These are phyloP conservation scores for Atkinsonella texensis DNA, from an alignment of 2,329 filamentous ascomycete species.

Conservation along the genomic window DNA sequence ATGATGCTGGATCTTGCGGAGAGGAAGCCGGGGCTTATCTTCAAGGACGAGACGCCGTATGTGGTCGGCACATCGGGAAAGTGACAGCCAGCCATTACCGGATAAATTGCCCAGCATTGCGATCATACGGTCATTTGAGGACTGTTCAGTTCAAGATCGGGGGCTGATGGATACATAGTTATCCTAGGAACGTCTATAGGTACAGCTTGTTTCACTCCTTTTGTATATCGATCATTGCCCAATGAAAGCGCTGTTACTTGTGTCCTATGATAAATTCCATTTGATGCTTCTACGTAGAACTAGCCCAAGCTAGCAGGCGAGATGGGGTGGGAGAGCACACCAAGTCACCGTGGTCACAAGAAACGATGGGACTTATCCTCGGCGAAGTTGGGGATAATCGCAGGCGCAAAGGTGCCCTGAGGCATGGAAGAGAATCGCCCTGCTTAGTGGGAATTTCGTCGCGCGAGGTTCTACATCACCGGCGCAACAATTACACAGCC, in stretches of 20 bases:
- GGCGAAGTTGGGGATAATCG: neutral
- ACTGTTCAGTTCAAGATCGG: no score
- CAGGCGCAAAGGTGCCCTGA: neutral
- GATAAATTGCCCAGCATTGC: neutral
- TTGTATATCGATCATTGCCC: no score
- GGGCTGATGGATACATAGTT: no score
- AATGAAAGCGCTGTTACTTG: no score
- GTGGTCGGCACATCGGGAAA: neutral
- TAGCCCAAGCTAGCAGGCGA: neutral
- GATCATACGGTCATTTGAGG: no score
- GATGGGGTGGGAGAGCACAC: neutral
- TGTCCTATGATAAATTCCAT: no score
- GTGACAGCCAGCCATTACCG: neutral
- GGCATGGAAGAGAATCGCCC: neutral
- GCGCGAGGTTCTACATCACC: neutral
- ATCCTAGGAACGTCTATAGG: no score
- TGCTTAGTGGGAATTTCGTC: neutral
- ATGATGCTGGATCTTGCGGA: slow-evolving; percentile 59
- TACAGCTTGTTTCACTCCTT: no score
- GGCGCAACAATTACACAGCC: neutral
- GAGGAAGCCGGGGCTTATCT: slow-evolving; percentile 66
- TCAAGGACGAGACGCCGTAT: slow-evolving; percentile 10
- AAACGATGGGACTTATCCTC: neutral
- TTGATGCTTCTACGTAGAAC: no score
- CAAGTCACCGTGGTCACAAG: neutral